Conservation (phyloP, 768 basidiomycete species). For the Rhizopogon salebrosus region DNA sequence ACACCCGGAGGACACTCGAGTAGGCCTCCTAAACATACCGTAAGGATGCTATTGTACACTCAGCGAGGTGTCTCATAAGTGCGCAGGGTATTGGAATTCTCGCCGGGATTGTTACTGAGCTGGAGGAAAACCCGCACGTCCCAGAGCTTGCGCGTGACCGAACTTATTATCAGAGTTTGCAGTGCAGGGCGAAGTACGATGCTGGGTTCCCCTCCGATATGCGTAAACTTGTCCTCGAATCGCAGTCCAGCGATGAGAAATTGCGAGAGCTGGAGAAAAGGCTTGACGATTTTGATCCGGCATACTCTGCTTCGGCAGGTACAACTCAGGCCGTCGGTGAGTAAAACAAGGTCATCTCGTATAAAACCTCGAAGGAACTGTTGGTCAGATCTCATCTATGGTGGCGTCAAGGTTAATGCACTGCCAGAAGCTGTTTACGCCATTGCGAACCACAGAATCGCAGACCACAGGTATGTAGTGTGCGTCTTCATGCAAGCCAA, state of each 20-base stretch:
- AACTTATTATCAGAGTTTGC: conserved; percentile 28
- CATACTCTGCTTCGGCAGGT: conserved; percentile 14
- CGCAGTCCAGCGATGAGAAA: conserved; percentile 16
- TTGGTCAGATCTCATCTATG: conserved; percentile 37
- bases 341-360: conserved; percentile 23
- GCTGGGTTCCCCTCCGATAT: conserved; percentile 24
- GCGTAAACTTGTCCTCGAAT: conserved; percentile 17
- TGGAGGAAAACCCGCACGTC: conserved; percentile 40
- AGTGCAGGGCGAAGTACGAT: conserved; percentile 38
- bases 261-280: conserved; percentile 9
- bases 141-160: conserved; percentile 24
- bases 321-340: conserved; percentile 25
- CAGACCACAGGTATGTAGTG: conserved; percentile 22
- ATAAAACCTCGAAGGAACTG: conserved; percentile 14
- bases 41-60: conserved; percentile 11
- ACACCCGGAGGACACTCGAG: conserved; percentile 53
- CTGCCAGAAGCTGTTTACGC: conserved; percentile 38
- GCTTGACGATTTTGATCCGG: conserved; percentile 18
- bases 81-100: conserved; percentile 46
- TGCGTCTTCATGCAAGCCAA: background rate
- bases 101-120: conserved; percentile 37
- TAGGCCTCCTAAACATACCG: conserved; percentile 49
- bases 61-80: background rate
- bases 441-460: conserved; percentile 30
- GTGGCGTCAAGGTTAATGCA: conserved; percentile 41